Percentiles rank a stretch among this genome's conserved stretches.
Evolutionary conservation across 2,329 filamentous ascomycete genomes (phyloP).

Genomic region (Neofusicoccum laricinum): DNA sequence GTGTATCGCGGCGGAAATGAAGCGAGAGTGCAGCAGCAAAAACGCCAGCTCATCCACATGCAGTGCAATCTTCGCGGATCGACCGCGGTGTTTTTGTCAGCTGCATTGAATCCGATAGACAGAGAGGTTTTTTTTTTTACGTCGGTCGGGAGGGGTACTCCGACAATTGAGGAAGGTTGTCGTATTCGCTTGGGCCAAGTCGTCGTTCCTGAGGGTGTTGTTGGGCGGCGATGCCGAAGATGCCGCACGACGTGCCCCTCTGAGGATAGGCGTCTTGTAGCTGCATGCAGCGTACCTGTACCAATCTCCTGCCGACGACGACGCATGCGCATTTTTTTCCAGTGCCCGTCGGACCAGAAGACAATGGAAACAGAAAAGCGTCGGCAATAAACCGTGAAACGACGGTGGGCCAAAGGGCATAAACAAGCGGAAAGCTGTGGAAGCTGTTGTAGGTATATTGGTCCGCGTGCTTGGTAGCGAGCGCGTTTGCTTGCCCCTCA

Average conservation of each 20-base stretch:
- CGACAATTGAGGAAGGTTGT: background rate
- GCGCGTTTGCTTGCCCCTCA: background rate
- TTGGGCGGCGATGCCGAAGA: background rate
- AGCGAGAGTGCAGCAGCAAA: no score
- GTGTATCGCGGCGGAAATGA: no score
- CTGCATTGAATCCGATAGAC: background rate
- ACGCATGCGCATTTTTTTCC: background rate
- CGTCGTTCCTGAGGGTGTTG: background rate
- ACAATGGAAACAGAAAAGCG: background rate
- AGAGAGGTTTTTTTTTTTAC: background rate
- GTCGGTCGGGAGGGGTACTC: background rate
- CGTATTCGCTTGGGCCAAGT: background rate
- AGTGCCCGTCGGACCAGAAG: background rate
- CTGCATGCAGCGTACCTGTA: background rate
- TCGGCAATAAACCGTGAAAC: background rate
- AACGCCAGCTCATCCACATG: no score
- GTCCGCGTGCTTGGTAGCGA: background rate
- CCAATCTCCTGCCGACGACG: background rate
- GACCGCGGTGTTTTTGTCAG: background rate
- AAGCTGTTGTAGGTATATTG: background rate
- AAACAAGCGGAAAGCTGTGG: background rate
- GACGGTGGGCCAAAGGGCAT: background rate
- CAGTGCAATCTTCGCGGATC: no score
- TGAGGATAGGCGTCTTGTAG: background rate
- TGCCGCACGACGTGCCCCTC: background rate